Evolutionary conservation across 371 early-diverging fungal species (phyloP), one percentile per base, ranked within the genome.

Genomic region (Saksenaea oblongispora): DNA sequence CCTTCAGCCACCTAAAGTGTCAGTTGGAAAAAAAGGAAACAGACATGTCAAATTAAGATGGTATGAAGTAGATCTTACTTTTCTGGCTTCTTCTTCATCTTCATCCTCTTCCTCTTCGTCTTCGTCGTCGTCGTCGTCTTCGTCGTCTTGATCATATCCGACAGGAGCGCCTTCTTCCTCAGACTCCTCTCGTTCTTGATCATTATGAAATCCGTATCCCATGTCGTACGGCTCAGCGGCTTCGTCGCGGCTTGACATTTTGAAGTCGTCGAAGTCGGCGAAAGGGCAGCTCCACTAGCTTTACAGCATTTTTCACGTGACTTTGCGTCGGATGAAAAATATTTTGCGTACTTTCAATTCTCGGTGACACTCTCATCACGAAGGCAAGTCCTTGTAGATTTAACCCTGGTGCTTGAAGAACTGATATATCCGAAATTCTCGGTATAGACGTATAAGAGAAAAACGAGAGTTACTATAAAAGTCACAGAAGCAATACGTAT

Each of bases 1-100:
- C 84, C 88, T 65, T 87, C 86, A 22, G 85, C 82, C 58, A 85
- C 69, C 87, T 87, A 61, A 24, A 34, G 22, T 35, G 41, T 22
- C 36, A 17, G 35, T n/a, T 34, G 34, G 47, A 22, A 55, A 34
- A 56, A 36, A 36, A 28, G 17, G 24, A 39, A 51, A 56, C 31
- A 31, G 31, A 4, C 7, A 31, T 31, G 22, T 47, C 22, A 22
- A 22, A 15, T 44, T 17, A 37, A 37, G 18, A 58, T 14, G 18
- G 39, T n/a, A n/a, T n/a, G 15, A 37, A 37, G 0, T 17, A 14
- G 17, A 36, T 58, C 36, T 9, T 36, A 37, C 58, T 36, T 34
- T 37, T 58, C 36, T 58, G 37, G 36, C 35, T 58, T 58, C 39
- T 58, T 58, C 39, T 58, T 35, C 39, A 34, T 39, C 41, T 58